phyloP scores from a whole-genome alignment of 352 stramenopile genomes.

The Lagenidium giganteum region DNA sequence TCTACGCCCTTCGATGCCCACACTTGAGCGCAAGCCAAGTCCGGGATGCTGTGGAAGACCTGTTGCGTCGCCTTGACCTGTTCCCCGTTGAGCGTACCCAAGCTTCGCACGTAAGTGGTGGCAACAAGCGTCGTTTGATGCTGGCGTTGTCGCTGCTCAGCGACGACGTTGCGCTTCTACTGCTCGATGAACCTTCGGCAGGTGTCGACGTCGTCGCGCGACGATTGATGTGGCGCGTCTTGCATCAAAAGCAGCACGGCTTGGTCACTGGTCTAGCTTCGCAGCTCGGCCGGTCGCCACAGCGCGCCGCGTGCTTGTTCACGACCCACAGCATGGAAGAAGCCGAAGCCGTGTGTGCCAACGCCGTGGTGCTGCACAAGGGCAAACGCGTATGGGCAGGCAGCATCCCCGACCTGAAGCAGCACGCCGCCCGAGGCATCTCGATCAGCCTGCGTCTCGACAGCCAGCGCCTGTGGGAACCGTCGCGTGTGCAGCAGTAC shows the following conservation, averaged over 20 bases:
- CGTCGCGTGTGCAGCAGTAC: conserved; percentile 33
- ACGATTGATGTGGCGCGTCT: conserved; percentile 73
- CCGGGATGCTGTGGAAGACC: conserved; percentile 23
- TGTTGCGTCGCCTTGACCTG: conserved; percentile 56
- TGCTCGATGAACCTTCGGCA: conserved; percentile 79
- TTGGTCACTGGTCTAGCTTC: too few relatives aligned
- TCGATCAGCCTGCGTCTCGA: conserved; percentile 68
- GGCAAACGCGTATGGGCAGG: conserved; percentile 68
- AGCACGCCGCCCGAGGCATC: conserved; percentile 56
- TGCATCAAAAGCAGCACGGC: conserved; percentile 60
- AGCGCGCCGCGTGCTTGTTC: conserved; percentile 67
- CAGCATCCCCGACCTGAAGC: conserved; percentile 78
- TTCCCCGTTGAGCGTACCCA: conserved; percentile 50
- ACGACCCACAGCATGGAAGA: conserved; percentile 87
- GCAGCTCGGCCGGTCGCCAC: too few relatives aligned
- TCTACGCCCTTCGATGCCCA: conserved; percentile 46
- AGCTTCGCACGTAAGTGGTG: conserved; percentile 65
- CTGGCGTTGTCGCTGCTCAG: conserved; percentile 65
- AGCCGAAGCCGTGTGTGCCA: conserved; percentile 76
- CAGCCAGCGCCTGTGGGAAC: conserved; percentile 29
- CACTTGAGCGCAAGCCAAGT: conserved; percentile 13
- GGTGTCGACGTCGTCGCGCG: conserved; percentile 77
- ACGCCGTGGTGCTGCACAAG: conserved; percentile 73
- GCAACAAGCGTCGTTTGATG: conserved; percentile 81
- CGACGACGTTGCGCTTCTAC: conserved; percentile 54